Percentiles rank a stretch among this genome's conserved stretches.
Evolutionary conservation across 441 rosid species (phyloP).

Genomic region (Macaranga tanarius): DNA sequence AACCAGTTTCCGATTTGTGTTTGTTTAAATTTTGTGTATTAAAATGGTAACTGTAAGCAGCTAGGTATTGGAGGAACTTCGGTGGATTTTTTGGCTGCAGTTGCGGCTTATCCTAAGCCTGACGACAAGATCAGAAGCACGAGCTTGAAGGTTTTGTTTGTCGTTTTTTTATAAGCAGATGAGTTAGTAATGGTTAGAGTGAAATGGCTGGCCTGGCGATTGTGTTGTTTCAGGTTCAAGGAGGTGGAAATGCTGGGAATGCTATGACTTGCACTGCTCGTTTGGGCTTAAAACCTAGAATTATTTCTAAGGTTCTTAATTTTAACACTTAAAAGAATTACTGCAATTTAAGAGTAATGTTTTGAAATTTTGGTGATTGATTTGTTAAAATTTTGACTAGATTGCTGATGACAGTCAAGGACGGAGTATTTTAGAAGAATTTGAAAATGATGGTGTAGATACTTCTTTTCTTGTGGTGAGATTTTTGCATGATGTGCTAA

Average conservation of each 20-base stretch:
- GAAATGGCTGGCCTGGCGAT: neutral
- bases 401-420: constrained; percentile 78
- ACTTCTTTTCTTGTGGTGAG: constrained; percentile 74
- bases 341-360: too few relatives aligned
- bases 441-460: constrained; percentile 72
- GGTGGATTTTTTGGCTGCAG: constrained; percentile 69
- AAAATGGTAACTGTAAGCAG: constrained; percentile 27
- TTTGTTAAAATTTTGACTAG: constrained; percentile 31
- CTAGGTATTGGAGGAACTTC: constrained; percentile 57
- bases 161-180: neutral
- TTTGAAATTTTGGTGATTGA: too few relatives aligned
- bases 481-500: neutral
- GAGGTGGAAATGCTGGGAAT: constrained; percentile 85
- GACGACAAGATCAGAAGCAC: constrained; percentile 82
- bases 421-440: constrained; percentile 60
- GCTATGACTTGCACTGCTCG: constrained; percentile 74
- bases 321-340: too few relatives aligned
- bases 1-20: neutral
- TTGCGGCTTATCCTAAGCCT: constrained; percentile 69
- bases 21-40: neutral
- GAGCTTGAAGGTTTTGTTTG: constrained; percentile 47
- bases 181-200: too few relatives aligned
- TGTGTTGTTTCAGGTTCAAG: constrained; percentile 48
- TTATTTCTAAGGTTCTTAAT: constrained; percentile 61
- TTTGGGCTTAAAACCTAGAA: constrained; percentile 60